phyloP scores from a whole-genome alignment of 73 alveolate species.

The Paramecium octaurelia region DNA sequence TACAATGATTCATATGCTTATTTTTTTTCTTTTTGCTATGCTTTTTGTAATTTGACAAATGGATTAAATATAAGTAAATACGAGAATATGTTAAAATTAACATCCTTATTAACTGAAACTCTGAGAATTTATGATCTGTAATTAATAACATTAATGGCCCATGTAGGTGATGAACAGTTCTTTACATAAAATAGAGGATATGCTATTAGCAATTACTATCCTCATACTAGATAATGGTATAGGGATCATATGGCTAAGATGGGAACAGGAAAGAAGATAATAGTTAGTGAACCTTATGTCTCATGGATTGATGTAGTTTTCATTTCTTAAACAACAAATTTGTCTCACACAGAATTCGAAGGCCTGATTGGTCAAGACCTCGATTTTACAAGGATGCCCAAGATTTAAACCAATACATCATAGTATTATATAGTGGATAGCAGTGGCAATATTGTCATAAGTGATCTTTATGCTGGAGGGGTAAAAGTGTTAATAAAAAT shows the following conservation, averaged over 20 bases:
- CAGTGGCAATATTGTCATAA: neutral
- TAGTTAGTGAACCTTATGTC: slow-evolving; percentile 17
- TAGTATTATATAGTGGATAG: neutral
- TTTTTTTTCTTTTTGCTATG: neutral
- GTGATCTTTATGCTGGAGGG: neutral
- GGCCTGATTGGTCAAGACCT: neutral
- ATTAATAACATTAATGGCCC: neutral
- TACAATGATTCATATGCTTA: neutral
- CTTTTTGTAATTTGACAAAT: neutral
- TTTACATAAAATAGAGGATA: neutral
- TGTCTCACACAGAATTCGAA: neutral
- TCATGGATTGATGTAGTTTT: neutral
- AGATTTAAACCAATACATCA: neutral
- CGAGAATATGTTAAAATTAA: neutral
- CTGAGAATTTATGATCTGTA: neutral
- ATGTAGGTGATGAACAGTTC: neutral
- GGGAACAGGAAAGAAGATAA: neutral
- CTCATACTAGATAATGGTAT: slow-evolving; percentile 6
- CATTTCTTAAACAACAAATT: neutral
- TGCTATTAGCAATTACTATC: neutral
- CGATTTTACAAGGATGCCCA: slow-evolving; percentile 1
- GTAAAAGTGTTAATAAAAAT: neutral
- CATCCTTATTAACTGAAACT: slow-evolving; percentile 22
- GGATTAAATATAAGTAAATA: neutral
- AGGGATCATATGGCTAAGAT: neutral